Evolutionary conservation across 2,329 filamentous ascomycete species (phyloP).

Genomic region (Aspergillus neotritici): DNA sequence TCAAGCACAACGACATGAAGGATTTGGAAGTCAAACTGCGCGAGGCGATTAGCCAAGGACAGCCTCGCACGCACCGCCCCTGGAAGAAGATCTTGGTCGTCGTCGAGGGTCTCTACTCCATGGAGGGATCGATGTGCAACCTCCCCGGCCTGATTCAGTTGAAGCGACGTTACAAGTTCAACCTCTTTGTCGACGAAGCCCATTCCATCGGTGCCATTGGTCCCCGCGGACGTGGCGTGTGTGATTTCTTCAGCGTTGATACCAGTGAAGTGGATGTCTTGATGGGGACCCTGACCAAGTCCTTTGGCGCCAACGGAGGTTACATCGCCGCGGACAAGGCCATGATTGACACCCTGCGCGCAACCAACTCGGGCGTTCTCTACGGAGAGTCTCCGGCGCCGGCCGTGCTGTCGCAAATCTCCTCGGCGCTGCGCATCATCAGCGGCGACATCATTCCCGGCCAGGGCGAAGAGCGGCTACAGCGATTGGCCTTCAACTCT

Average conservation of each 20-base stretch:
- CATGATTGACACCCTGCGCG: slow-evolving; percentile 86
- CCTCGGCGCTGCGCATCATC: slow-evolving; percentile 80
- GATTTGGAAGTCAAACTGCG: slow-evolving; percentile 81
- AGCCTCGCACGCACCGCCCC: slow-evolving; percentile 94
- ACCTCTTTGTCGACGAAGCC: slow-evolving; percentile 91
- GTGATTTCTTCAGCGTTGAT: slow-evolving; percentile 93
- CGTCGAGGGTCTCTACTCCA: slow-evolving; percentile 95
- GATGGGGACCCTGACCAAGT: slow-evolving; percentile 98
- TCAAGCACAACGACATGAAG: slow-evolving; percentile 95
- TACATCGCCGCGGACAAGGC: slow-evolving; percentile 86
- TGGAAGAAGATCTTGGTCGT: slow-evolving; percentile 99
- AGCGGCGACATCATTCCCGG: slow-evolving; percentile 80
- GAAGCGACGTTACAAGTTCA: slow-evolving; percentile 95
- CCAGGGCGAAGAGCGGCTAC: slow-evolving; percentile 90
- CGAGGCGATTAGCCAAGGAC: slow-evolving; percentile 90
- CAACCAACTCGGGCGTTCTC: slow-evolving; percentile 77
- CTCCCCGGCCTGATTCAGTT: slow-evolving; percentile 81
- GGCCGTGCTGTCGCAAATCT: slow-evolving; percentile 84
- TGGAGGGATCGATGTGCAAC: slow-evolving; percentile 99
- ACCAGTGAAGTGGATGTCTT: slow-evolving; percentile 84
- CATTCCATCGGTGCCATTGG: slow-evolving; percentile 93
- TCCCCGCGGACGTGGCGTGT: slow-evolving; percentile 82
- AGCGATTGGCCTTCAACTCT: slow-evolving; percentile 96
- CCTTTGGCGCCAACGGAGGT: slow-evolving; percentile 94
- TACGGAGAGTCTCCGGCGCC: slow-evolving; percentile 85